These are phyloP conservation scores for Nigrospora sphaerica DNA, from an alignment of 2,329 filamentous ascomycete genomes.

Conservation along the genomic window DNA sequence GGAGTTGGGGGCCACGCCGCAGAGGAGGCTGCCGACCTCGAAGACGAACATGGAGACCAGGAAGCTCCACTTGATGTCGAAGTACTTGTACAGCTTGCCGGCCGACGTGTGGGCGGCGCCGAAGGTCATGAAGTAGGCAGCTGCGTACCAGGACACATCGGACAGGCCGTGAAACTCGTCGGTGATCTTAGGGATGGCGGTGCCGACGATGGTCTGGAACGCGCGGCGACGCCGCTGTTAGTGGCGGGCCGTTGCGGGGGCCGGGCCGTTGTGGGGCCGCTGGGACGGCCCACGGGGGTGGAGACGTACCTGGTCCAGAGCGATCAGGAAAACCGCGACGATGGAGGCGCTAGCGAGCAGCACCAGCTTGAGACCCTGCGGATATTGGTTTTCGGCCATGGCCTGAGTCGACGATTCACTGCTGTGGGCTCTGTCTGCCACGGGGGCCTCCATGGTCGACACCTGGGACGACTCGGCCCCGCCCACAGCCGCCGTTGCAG, in stretches of 20 bases:
- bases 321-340: constrained; percentile 24
- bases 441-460: background rate
- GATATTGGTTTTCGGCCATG: constrained; percentile 3
- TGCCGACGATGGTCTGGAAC: constrained; percentile 21
- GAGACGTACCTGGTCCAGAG: constrained; percentile 17
- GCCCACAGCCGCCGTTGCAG: background rate
- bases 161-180: constrained; percentile 23
- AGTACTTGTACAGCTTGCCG: constrained; percentile 25
- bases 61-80: constrained; percentile 24
- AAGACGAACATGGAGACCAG: constrained; percentile 24
- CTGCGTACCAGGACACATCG: constrained; percentile 35
- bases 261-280: too few relatives aligned
- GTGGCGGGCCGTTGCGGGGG: too few relatives aligned
- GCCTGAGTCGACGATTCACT: background rate
- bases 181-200: constrained; percentile 24
- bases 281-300: too few relatives aligned
- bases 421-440: background rate
- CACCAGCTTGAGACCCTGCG: constrained; percentile 4
- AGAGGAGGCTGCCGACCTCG: constrained; percentile 28
- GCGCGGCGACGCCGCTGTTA: too few relatives aligned
- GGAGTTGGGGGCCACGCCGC: constrained; percentile 24
- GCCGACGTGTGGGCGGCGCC: constrained; percentile 18
- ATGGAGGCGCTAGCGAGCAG: constrained; percentile 22
- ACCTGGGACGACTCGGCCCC: constrained; percentile 7
- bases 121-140: constrained; percentile 25